These are phyloP conservation scores for Diversispora epigaea DNA, from an alignment of 192 early-diverging fungal species.

Conservation along the genomic window DNA sequence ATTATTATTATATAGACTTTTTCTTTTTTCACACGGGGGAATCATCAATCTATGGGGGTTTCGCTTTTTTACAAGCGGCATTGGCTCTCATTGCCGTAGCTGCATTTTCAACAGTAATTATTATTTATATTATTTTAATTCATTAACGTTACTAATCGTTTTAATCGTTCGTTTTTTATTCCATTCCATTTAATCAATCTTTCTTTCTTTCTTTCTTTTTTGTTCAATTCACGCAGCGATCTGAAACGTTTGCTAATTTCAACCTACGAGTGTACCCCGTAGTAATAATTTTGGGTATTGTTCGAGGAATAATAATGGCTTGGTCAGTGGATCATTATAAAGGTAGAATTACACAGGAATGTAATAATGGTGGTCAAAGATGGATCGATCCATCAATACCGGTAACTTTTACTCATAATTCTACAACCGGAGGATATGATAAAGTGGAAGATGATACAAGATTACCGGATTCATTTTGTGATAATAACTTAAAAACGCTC, in stretches of 20 bases:
- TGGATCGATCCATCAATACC: neutral
- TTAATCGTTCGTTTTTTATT: neutral
- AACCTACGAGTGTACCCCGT: neutral
- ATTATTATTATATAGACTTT: constrained; percentile 17
- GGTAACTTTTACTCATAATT: too few relatives aligned
- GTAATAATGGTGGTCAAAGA: constrained; percentile 13
- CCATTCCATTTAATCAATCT: neutral
- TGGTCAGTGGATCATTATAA: constrained; percentile 6
- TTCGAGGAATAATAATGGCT: constrained; percentile 22
- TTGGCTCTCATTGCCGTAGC: neutral
- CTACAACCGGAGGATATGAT: neutral
- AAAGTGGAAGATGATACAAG: neutral
- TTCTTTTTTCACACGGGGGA: neutral
- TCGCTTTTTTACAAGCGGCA: constrained; percentile 13
- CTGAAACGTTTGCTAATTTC: neutral
- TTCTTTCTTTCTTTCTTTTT: neutral
- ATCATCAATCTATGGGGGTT: constrained; percentile 26
- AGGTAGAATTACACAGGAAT: constrained; percentile 11
- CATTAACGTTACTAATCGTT: too few relatives aligned
- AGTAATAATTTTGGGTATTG: constrained; percentile 7
- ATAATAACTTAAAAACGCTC: neutral
- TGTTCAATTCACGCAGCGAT: neutral
- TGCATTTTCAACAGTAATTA: constrained; percentile 4
- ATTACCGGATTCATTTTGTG: constrained; percentile 15
- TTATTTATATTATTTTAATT: neutral